Evolutionary conservation across 257 asterid species (phyloP).

Genomic region (Catharanthus roseus): DNA sequence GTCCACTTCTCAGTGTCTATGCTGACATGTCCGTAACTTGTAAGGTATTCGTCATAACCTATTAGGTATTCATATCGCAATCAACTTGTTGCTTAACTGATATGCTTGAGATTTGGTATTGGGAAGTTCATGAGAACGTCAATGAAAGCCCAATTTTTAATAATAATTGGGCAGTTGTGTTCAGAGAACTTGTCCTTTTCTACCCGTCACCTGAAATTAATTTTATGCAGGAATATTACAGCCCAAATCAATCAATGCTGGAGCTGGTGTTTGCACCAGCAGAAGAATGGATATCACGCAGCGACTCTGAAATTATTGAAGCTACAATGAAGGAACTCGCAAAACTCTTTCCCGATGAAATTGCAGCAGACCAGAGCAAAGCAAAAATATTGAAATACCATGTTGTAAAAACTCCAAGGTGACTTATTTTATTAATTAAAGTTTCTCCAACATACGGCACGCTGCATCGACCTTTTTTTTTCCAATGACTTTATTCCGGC

Average conservation of each 20-base stretch:
- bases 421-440: not conserved
- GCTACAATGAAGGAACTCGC: conserved; percentile 98
- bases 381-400: conserved; percentile 91
- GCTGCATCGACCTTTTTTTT: not conserved
- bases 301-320: conserved; percentile 77
- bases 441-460: not conserved
- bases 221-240: conserved; percentile 70
- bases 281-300: conserved; percentile 88
- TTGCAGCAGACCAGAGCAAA: conserved; percentile 90
- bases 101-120: conserved; percentile 6
- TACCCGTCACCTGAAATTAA: not conserved
- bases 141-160: not conserved
- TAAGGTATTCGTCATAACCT: conserved; percentile 49
- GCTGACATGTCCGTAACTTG: conserved; percentile 99
- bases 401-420: conserved; percentile 96
- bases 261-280: conserved; percentile 98
- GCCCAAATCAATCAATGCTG: conserved; percentile 82
- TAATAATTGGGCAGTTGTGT: not conserved
- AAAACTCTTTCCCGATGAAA: conserved; percentile 86
- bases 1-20: conserved; percentile 93
- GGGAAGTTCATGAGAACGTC: not conserved
- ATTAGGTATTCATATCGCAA: not conserved
- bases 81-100: conserved; percentile 6
- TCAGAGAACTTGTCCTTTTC: not conserved
- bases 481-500: not conserved